Evolutionary conservation across 2,329 filamentous ascomycete species (phyloP).

Genomic region (Diaporthe sp.): DNA sequence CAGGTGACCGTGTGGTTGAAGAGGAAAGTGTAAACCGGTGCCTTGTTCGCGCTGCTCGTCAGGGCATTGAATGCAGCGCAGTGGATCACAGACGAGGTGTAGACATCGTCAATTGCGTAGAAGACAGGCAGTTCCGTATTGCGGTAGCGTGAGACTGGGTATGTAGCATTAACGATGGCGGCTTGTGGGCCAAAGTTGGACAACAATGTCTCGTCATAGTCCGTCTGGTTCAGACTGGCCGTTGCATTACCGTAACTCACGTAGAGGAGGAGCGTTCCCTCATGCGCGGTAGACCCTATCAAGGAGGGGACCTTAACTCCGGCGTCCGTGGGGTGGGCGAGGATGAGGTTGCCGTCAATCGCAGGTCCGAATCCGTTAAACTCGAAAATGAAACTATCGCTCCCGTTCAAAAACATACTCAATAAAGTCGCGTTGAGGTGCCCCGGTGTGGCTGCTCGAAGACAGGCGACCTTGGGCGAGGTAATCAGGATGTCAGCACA

Average conservation of each 20-base stretch:
- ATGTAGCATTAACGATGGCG: not conserved
- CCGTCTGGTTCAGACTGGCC: conserved; percentile 34
- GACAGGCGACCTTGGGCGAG: not conserved
- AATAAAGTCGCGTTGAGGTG: not conserved
- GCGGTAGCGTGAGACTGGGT: not conserved
- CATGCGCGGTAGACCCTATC: conserved; percentile 39
- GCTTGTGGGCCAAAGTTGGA: not conserved
- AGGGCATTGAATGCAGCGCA: not conserved
- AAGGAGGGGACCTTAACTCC: conserved; percentile 43
- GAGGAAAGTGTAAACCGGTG: not conserved
- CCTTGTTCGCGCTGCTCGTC: not conserved
- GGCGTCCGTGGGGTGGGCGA: conserved; percentile 38
- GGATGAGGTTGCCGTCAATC: conserved; percentile 41
- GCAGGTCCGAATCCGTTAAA: conserved; percentile 33
- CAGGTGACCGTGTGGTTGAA: conserved; percentile 3
- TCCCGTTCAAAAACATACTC: not conserved
- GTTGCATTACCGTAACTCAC: conserved; percentile 33
- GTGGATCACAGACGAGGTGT: not conserved
- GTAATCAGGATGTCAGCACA: not conserved
- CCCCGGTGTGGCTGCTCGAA: not conserved
- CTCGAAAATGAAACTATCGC: not conserved
- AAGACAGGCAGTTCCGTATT: not conserved
- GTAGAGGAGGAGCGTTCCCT: conserved; percentile 41
- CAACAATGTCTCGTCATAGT: conserved; percentile 41
- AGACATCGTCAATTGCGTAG: not conserved